Base-by-base conservation (phyloP, 495 filamentous ascomycete genomes). In the Hypomontagnella monticulosa region DNA sequence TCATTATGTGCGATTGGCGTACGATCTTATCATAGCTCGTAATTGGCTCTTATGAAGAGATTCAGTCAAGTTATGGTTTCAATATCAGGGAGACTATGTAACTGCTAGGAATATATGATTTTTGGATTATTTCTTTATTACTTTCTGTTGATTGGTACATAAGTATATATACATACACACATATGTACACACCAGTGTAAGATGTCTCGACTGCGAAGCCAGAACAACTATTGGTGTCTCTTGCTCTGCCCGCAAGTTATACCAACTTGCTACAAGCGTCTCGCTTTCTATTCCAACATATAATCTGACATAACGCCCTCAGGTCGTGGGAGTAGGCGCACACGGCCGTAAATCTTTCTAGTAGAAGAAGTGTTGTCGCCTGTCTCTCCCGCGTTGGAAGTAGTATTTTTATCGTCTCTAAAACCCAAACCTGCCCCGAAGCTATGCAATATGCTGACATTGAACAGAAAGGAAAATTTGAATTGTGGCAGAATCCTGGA, bases 271-370 rank as follows among this genome's bases (percentile, higher is more conserved):
- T 27, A 57, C 57, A 43, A 15, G 55, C 50, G 34, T 56, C 66
- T 52, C 60, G 42, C 42, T 40, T 57, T 64, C 55, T 69, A 69
- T 23, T 46, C 50, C 37, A 69, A 63, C 20, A 16, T 42, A 38
- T 37, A 33, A 15, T 37, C 30, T 44, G 53, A 27, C 41, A 37
- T 32, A 42, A 60, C 43, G 27, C 32, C 53, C 30, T 19, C 32
- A 42, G 52, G 53, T 18, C 20, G 33, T 44, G 42, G 30, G 23
- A 38, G 18, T 32, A 30, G 10, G 7, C 42, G 1, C 23, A 53
- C 32, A 47, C 61, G 34, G 47, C 11, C 40, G 37, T 12, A 30
- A 33, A 14, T 37, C 14, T 30, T 50, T 56, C 40, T 14, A 32
- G 12, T 12, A 38, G 30, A 32, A 60, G 23, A 54, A 10, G 14